These are phyloP conservation scores for Solanum sejunctum DNA, from an alignment of 257 asterid species.

Conservation along the genomic window DNA sequence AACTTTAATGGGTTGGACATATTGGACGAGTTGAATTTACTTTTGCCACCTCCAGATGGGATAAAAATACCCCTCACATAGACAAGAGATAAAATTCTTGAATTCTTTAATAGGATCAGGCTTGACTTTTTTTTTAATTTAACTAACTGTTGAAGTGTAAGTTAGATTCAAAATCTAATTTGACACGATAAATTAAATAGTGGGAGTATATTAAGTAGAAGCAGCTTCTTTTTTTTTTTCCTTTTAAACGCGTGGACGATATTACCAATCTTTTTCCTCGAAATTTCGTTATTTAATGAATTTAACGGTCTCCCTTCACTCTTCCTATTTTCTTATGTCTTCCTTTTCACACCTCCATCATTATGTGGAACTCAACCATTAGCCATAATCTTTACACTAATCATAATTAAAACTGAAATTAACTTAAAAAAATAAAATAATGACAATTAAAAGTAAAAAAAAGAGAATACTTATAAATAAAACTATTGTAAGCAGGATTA, in stretches of 20 bases:
- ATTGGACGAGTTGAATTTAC: too few species aligned
- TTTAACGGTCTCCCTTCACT: not conserved
- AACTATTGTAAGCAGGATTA: not conserved
- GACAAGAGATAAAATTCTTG: not conserved
- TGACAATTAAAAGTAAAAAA: not conserved
- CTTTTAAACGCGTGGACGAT: not conserved
- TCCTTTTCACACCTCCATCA: not conserved
- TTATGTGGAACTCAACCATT: not conserved
- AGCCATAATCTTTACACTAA: not conserved
- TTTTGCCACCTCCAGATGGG: too few species aligned
- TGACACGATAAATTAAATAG: not conserved
- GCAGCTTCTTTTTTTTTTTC: not conserved
- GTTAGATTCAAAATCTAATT: not conserved
- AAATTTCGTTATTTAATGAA: not conserved
- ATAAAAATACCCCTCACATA: not conserved
- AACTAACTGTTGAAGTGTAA: not conserved
- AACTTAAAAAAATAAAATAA: rapidly evolving
- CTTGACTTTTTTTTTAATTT: too few species aligned
- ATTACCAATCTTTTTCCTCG: not conserved
- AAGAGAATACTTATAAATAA: not conserved
- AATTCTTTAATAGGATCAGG: too few species aligned
- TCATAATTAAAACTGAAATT: too few species aligned
- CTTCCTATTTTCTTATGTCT: not conserved
- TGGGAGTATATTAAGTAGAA: not conserved
- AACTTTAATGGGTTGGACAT: too few species aligned